Conservation (phyloP, 371 early-diverging fungal genomes). For the Haplosporangium sp. region DNA sequence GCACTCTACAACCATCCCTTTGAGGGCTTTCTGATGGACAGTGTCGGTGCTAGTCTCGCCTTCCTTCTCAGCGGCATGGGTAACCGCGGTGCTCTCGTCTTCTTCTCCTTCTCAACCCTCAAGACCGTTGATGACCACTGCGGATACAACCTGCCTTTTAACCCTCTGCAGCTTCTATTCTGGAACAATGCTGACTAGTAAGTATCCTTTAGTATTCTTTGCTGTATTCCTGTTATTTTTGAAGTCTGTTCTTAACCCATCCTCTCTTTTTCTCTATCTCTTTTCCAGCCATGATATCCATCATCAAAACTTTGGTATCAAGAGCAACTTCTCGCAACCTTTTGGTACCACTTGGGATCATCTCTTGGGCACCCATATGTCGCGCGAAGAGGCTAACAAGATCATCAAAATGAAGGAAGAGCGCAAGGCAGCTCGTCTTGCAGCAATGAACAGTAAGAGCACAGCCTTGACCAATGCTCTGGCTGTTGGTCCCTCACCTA, state of each 20-base stretch:
- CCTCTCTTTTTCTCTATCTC: constrained; percentile 6
- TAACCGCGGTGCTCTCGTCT: constrained; percentile 70
- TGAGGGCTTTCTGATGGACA: constrained; percentile 83
- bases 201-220: constrained; percentile 34
- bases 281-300: constrained; percentile 73
- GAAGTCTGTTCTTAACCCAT: constrained; percentile 5
- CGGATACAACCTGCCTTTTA: constrained; percentile 85
- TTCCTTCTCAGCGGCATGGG: constrained; percentile 77
- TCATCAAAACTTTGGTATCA: constrained; percentile 74
- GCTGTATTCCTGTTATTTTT: not conserved
- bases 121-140: constrained; percentile 89
- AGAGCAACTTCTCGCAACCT: constrained; percentile 75
- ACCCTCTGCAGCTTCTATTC: constrained; percentile 73
- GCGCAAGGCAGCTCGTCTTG: constrained; percentile 52
- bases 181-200: constrained; percentile 80
- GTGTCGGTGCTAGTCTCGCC: constrained; percentile 74
- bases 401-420: constrained; percentile 54
- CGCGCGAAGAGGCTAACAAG: constrained; percentile 52
- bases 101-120: constrained; percentile 80
- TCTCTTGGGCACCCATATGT: constrained; percentile 65
- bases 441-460: constrained; percentile 12
- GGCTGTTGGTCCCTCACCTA: constrained; percentile 15
- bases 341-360: constrained; percentile 86
- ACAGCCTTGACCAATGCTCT: constrained; percentile 1
- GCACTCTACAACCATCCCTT: constrained; percentile 87